Base-by-base conservation (phyloP, 768 basidiomycete species). In the Omphalotus guepiniiformis region DNA sequence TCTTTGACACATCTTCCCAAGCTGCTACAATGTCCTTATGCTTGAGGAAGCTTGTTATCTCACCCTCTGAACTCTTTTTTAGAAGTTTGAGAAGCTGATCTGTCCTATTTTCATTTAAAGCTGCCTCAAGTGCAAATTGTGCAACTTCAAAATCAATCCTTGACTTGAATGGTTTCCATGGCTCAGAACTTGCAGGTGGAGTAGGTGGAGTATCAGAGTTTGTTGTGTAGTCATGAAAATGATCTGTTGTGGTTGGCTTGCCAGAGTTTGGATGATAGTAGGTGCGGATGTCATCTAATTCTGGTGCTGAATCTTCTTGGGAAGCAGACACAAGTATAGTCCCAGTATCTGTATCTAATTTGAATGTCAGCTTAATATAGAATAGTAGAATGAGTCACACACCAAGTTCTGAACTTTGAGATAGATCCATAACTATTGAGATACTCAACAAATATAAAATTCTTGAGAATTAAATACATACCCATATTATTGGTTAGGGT, bases 91-190 rank as follows among this genome's bases (percentile, higher is more conserved):
- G 40, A 7, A 64, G 29, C 9, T 6, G 22, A 35, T 60, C 49
- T 1, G 55, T 53, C 47, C 58, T 49, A 2, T 26, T 23, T 18
- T 52, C 18, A 27, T 51, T 63, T 13, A 64, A 50, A 8, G 49
- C 39, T 23, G 53, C 55, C 16, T 61, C 49, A 0, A 61, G 51
- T 2, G 55, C 51, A 22, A 65, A 37, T 45, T 64, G 53, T 0
- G 60, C 55, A 39, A 66, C 51, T 36, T 64, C 59, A 37, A 64
- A 65, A 48, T 68, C 59, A 15, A 58, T 34, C 1, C 47, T 41
- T 13, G 55, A 53, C 6, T 25, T 48, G 42, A 63, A 66, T 22
- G 62, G 64, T 13, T 32, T 11, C 61, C 62, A 68, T 0, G 61
- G 65, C 32, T 53, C 27, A 4, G 27, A 21, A 23, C 59, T 55